Evolutionary conservation across 2,329 filamentous ascomycete species (phyloP), one percentile per base, ranked within the genome.

Genomic region (Phyllosticta capitalensis): DNA sequence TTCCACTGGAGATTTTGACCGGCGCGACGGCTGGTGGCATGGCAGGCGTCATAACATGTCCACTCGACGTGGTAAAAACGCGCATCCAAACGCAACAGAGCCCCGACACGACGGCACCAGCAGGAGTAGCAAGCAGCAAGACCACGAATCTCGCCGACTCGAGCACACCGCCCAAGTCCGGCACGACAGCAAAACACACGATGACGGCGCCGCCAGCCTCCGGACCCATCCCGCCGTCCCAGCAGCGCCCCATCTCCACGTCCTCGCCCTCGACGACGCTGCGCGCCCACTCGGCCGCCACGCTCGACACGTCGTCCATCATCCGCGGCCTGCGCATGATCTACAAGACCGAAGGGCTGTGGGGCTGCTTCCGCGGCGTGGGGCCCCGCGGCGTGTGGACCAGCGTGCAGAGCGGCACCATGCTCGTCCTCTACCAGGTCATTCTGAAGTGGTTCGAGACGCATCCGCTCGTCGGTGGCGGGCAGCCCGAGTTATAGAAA

Each of bases 11-110:
- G 71, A 87, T 97, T 22, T 73, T 95, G 14, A 99, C 94, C 0
- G 94, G 92, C 17, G 91, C 89, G 2, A 87, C 85, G 2, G 95
- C 94, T 5, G 94, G 94, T 65, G 92, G 92, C 48, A 84, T 97
- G 72, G 94, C 94, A 1, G 94, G 94, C 56, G 89, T 95, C 7
- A 85, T 99, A 14, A 99, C 94, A 1, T 97, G 94, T 68, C 94
- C 94, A 1, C 83, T 99, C 63, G 94, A 99, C 68, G 94, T 99
- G 5, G 92, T 99, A 62, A 99, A 99, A 76, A 99, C 94, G 0
- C 83, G 94, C 58, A 87, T 96, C 33, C 95, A 99, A 73, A 99
- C 94, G 0, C 94, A 99, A 72, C 83, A 95, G 56, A 85, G 85
- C 63, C 79, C 81, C 0, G 75, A 69, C n/a, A 52, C 57, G 21